Evolutionary conservation across 1,284 basidiomycete species (phyloP), one percentile per base, ranked within the genome.

Genomic region (Ganoderma sinense): DNA sequence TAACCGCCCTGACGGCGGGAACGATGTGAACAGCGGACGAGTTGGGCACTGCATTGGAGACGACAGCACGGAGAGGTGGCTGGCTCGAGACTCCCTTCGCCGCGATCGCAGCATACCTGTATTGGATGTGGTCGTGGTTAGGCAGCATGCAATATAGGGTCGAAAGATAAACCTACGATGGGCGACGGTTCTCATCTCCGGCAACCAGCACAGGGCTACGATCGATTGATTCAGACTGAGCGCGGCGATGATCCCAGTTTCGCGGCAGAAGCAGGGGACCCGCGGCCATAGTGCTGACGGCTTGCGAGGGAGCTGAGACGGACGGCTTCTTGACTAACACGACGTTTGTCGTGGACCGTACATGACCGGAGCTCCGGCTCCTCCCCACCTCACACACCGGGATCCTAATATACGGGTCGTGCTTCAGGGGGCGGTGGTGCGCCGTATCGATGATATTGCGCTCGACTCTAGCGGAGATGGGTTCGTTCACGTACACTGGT

Each of bases 381-480:
- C 71, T 64, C 18, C 60, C 61, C 14, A 69, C n/a, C 60, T 72
- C 68, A 18, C 11, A 45, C 13, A 69, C 33, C 4, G 43, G 60
- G 0, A 68, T 60, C 26, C 65, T 56, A 4, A 41, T 39, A 14
- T 72, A 68, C 10, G 23, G 8, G 33, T 51, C 56, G 33, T 23
- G 51, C 4, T 20, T n/a, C 29, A 69, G 26, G 7, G 68, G 66
- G 18, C 43, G 64, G 20, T 69, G 43, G 3, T 29, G 48, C 11
- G 40, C 39, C 1, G 60, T 58, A 14, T 69, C 61, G 61, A 69
- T 51, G 71, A 69, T 68, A 31, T 68, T n/a, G 6, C 36, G 66
- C 20, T 55, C 26, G 11, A 63, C 36, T 14, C 60, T 31, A 20
- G 60, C 18, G 20, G 61, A n/a, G 4, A 58, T 33, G 2, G 62